phyloP scores from a whole-genome alignment of 345 rosid species.

The Dipteronia dyeriana region DNA sequence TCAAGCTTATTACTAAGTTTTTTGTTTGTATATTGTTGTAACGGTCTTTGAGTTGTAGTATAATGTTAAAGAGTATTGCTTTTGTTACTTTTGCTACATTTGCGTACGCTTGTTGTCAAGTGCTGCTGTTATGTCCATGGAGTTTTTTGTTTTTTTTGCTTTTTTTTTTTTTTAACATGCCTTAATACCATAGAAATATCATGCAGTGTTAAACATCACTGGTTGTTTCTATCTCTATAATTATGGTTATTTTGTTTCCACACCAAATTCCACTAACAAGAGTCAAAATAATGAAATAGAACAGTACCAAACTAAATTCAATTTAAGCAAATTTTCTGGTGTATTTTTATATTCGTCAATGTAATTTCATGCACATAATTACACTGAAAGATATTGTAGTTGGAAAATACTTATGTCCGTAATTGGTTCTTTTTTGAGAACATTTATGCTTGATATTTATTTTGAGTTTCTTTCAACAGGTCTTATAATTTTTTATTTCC shows the following conservation, averaged over 20 bases:
- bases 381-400: not conserved
- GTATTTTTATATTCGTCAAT: not conserved
- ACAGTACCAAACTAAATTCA: not conserved
- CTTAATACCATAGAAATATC: not conserved
- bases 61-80: not conserved
- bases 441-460: not conserved
- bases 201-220: not conserved
- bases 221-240: not conserved
- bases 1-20: not conserved
- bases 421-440: not conserved
- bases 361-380: not conserved
- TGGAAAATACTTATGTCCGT: not conserved
- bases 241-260: not conserved
- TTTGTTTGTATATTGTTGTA: not conserved
- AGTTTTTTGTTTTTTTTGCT: slow-evolving; percentile 3
- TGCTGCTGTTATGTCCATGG: not conserved
- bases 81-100: not conserved
- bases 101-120: not conserved
- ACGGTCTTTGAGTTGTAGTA: not conserved
- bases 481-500: not conserved
- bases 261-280: not conserved
- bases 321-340: not conserved
- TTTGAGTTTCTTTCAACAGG: not conserved
- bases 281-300: not conserved
- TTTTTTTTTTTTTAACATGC: not conserved